Evolutionary conservation across 192 early-diverging fungal species (phyloP).

Genomic region (Backusella tuberculispora): DNA sequence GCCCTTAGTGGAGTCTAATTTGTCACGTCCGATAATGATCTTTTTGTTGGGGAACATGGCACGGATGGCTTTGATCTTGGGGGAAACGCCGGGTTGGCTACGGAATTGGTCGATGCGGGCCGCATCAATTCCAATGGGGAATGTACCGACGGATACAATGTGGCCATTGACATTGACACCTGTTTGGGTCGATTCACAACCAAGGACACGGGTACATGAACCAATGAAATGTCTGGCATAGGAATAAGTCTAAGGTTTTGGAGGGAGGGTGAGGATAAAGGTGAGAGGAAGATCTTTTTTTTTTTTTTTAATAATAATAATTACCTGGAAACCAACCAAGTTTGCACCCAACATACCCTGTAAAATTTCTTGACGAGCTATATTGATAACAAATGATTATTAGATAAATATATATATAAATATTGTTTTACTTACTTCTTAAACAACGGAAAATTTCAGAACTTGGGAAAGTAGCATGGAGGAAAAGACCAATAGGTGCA

Average conservation of each 20-base stretch:
- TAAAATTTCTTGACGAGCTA: constrained; percentile 80
- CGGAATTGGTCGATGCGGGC: constrained; percentile 69
- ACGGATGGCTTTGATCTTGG: constrained; percentile 79
- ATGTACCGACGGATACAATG: constrained; percentile 84
- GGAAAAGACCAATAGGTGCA: constrained; percentile 92
- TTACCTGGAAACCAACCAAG: constrained; percentile 91
- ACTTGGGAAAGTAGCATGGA: constrained; percentile 96
- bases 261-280: no score
- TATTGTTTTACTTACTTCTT: constrained; percentile 52
- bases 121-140: constrained; percentile 96
- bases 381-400: background rate
- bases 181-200: constrained; percentile 89
- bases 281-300: background rate
- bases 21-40: constrained; percentile 96
- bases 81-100: constrained; percentile 64
- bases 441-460: constrained; percentile 96
- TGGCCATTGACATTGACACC: constrained; percentile 87
- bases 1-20: constrained; percentile 91
- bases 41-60: constrained; percentile 89
- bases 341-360: constrained; percentile 89
- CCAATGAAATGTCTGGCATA: constrained; percentile 94
- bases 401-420: background rate
- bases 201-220: constrained; percentile 91
- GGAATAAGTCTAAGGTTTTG: constrained; percentile 75
- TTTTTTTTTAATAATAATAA: background rate